A percentile compares a stretch with the other conserved stretches of the same genome.
These are phyloP conservation scores for Ilyonectria mors-panacis DNA, from an alignment of 2,329 filamentous ascomycete species.

Conservation along the genomic window DNA sequence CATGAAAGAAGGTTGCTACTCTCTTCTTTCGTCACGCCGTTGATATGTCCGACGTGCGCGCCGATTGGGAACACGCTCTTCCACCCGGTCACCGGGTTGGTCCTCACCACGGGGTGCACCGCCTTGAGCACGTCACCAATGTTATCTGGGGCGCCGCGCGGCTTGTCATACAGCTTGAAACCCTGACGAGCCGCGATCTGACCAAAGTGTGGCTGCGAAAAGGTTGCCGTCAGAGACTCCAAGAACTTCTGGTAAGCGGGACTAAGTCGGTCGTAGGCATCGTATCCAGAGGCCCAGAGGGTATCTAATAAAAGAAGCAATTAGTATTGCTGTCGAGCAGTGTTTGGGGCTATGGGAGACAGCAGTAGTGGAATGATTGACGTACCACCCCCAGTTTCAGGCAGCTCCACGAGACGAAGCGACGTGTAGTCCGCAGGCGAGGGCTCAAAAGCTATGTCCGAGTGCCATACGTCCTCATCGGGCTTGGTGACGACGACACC, in stretches of 20 bases:
- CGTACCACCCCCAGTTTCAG: slow-evolving; percentile 67
- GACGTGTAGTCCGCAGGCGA: slow-evolving; percentile 75
- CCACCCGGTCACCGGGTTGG: slow-evolving; percentile 72
- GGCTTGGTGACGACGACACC: slow-evolving; percentile 39
- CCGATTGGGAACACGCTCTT: slow-evolving; percentile 69
- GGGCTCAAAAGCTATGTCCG: slow-evolving; percentile 76
- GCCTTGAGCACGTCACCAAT: slow-evolving; percentile 63
- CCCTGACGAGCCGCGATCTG: slow-evolving; percentile 61
- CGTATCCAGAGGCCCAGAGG: slow-evolving; percentile 78
- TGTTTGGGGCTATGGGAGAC: background rate
- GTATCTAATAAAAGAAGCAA: slow-evolving; percentile 61
- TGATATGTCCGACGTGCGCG: slow-evolving; percentile 65
- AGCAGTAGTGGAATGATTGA: background rate
- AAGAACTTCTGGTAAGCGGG: slow-evolving; percentile 70
- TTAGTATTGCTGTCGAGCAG: background rate
- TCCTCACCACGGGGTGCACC: slow-evolving; percentile 69
- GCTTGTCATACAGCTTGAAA: slow-evolving; percentile 61
- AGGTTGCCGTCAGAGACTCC: slow-evolving; percentile 70
- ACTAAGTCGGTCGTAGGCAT: slow-evolving; percentile 76
- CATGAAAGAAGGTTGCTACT: slow-evolving; percentile 64
- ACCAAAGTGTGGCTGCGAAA: slow-evolving; percentile 65
- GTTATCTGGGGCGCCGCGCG: slow-evolving; percentile 66
- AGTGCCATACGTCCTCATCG: slow-evolving; percentile 64
- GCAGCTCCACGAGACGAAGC: slow-evolving; percentile 67
- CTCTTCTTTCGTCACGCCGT: slow-evolving; percentile 64